Base-by-base conservation (phyloP, 2,329 filamentous ascomycete species). In the Endothia cerciana region DNA sequence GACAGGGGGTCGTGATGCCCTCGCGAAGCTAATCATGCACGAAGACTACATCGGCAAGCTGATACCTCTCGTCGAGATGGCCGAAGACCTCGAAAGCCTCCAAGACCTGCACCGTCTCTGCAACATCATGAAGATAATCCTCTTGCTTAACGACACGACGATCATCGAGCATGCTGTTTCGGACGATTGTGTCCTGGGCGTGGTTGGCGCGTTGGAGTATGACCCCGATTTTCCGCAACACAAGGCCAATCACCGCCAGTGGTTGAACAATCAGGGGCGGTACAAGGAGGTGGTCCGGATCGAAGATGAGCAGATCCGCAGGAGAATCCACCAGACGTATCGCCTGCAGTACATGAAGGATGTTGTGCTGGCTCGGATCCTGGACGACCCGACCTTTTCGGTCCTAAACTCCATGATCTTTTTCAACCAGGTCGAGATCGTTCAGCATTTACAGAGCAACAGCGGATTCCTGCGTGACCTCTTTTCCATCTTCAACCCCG, bases 381-480 rank as follows among this genome's bases (percentile, higher is more conserved):
- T 99, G 68, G 95, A 99, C 78, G 95, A 99, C 76, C 94, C 94
- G 60, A 99, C 95, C 25, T 99, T 98, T 77, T 97, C 93, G 30
- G 94, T 98, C 33, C 88, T 99, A 70, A 99, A 98, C 79, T 97
- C 93, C 60, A 86, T 98, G 72, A 99, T 99, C 71, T 99, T 97
- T 81, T 99, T 97, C 84, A 95, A 98, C 80, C 95, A 99, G 80
- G 94, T 98, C 72, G 95, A 98, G 74, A 97, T 99, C 74, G 91
- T 99, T 60, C 92, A 94, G 74, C 92, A 98, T 78, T 84, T 99
- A n/a, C 94, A 97, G 77, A 85, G 84, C 33, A 97, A 97, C 72
- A 82, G 82, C 0, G 79, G 80, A 1, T 97, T 97, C 73, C 81
- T 98, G 36, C 89, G 88, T 70, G 92, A 97, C 69, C 84, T 98